These are phyloP conservation scores for Phlebiopsis gigantea DNA, from an alignment of 768 basidiomycete genomes.

Conservation along the genomic window DNA sequence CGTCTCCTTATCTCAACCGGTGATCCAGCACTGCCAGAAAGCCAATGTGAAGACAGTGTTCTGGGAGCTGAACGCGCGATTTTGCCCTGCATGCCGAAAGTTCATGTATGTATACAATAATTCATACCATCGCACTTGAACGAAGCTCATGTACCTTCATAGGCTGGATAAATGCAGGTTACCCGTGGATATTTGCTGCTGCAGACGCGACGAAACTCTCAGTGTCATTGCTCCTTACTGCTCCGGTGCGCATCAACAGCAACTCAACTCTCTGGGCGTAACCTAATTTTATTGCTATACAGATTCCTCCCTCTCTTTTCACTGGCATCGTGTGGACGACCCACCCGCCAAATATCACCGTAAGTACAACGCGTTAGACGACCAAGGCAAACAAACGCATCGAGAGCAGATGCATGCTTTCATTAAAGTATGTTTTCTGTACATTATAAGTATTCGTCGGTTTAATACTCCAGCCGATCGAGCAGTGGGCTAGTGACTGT, in stretches of 20 bases:
- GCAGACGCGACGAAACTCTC: background rate
- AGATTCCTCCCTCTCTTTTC: background rate
- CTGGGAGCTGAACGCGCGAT: background rate
- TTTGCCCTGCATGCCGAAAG: background rate
- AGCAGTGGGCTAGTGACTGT: background rate
- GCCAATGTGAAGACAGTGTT: background rate
- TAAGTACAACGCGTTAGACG: background rate
- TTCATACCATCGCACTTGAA: no score
- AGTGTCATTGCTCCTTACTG: background rate
- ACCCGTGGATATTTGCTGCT: background rate
- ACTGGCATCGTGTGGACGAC: background rate
- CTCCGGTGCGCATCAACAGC: no score
- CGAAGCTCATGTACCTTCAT: background rate
- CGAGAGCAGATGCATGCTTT: background rate
- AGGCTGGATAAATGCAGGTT: background rate
- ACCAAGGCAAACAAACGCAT: background rate
- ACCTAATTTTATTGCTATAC: no score
- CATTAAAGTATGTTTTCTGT: background rate
- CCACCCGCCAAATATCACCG: background rate
- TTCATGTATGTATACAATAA: no score
- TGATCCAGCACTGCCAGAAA: background rate
- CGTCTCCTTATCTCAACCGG: background rate
- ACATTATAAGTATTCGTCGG: background rate
- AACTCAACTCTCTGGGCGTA: no score
- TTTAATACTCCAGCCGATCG: background rate